Evolutionary conservation across 257 asterid genomes (phyloP).

Genomic region (Solanum ossicruentum): DNA sequence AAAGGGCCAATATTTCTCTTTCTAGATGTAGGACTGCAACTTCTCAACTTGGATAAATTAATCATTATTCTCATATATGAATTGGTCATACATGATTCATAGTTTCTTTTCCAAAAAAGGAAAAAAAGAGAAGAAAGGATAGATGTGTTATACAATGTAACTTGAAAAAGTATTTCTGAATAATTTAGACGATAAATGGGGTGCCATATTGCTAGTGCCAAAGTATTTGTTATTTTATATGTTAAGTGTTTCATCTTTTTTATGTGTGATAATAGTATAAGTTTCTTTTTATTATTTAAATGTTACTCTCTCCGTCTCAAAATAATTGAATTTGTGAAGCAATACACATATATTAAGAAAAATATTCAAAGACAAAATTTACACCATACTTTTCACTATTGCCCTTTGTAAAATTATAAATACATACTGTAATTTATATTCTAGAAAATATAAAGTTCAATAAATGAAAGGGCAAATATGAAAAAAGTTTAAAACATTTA

Average conservation of each 20-base stretch:
- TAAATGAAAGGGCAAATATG: too few species aligned
- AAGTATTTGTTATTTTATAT: background rate
- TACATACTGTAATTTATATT: too few species aligned
- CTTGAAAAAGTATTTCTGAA: background rate
- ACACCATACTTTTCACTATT: too few species aligned
- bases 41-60: background rate
- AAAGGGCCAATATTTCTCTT: background rate
- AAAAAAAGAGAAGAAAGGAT: background rate
- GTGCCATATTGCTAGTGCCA: background rate
- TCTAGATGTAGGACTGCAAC: background rate
- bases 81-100: background rate
- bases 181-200: background rate
- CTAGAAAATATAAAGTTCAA: too few species aligned
- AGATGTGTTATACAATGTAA: background rate
- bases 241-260: background rate
- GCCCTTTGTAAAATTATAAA: too few species aligned
- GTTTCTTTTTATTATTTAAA: too few species aligned
- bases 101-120: background rate
- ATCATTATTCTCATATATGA: background rate
- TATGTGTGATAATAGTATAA: background rate
- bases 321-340: too few species aligned
- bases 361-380: too few species aligned
- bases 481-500: too few species aligned
- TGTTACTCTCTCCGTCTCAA: too few species aligned
- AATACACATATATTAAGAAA: too few species aligned